Base-by-base conservation (phyloP, 2,329 filamentous ascomycete genomes). In the Botrytis sinoallii region DNA sequence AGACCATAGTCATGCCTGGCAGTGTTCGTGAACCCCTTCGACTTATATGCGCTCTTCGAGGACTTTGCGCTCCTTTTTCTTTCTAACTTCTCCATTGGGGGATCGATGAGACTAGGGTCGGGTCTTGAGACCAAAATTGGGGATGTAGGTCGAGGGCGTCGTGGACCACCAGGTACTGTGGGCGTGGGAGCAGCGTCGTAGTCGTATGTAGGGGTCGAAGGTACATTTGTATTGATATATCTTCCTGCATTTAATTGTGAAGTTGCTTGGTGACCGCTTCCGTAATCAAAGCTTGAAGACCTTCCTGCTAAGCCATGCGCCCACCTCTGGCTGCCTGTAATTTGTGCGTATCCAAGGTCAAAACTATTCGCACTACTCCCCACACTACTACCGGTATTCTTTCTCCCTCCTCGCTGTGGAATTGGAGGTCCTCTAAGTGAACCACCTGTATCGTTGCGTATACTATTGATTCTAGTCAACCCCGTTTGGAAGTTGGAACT, bases 131-230 rank as follows among this genome's bases (percentile, higher is more conserved):
- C 74, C 74, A 81, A 76, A 65, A 82, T 82, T 75, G 78, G 82
- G 61, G 81, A 81, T 73, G 83, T 79, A 38, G 85, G 83, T 60
- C 83, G 83, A 64, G 82, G 78, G 77, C 87, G 84, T 75, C 94
- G 89, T 73, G 95, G 93, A 8, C 95, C 95, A 67, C 88, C 91
- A 48, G 93, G 94, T 52, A 98, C 87, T 42, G 90, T 95, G 8
- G 95, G 95, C 55, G 92, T 95, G 22, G 95, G 95, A 40, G 94
- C 95, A 70, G 94, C 92, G 81, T 96, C 92, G 83, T 91, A 90
- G 78, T 92, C 88, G 78, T 87, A 81, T 35, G 77, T 73, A 55
- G 76, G 70, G 44, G 78, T 77, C 1, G 76, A 35, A 35, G 77
- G 57, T 57, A 46, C 65, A 35, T 71, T 73, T 35, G 73, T 73